Conservation (phyloP, 768 basidiomycete genomes). For the Mycena pura region DNA sequence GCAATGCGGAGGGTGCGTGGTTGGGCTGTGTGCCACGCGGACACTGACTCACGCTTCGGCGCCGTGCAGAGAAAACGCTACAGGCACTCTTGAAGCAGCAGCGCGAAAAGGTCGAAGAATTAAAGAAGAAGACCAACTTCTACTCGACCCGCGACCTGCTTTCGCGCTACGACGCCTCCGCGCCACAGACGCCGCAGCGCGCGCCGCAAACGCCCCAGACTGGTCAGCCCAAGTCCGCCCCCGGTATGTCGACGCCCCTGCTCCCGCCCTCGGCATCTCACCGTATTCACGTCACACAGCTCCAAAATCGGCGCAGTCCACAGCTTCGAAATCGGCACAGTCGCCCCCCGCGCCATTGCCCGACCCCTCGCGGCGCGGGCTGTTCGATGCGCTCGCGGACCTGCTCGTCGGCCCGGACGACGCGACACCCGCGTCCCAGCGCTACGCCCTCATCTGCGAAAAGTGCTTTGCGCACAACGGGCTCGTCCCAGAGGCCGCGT, state of each 20-base stretch:
- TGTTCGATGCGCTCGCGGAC: conserved; percentile 90
- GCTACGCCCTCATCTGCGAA: conserved; percentile 87
- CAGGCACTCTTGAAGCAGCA: conserved; percentile 78
- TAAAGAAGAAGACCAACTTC: conserved; percentile 98
- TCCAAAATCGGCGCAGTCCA: neutral
- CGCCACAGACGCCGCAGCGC: conserved; percentile 29
- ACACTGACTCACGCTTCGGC: no score
- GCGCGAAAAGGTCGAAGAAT: conserved; percentile 87
- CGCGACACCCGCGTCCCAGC: conserved; percentile 52
- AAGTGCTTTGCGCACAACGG: conserved; percentile 91
- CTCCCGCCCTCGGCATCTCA: no score
- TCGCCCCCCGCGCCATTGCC: conserved; percentile 59
- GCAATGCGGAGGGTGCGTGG: conserved; percentile 75
- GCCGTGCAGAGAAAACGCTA: conserved; percentile 87
- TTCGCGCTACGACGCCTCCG: conserved; percentile 83
- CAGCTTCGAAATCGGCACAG: conserved; percentile 56
- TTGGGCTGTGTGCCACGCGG: neutral
- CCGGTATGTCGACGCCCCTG: no score
- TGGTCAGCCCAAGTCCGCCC: no score
- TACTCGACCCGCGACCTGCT: conserved; percentile 90
- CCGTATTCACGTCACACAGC: no score
- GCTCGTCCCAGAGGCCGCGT: conserved; percentile 80
- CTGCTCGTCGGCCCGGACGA: conserved; percentile 86
- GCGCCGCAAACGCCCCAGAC: conserved; percentile 3
- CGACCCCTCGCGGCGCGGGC: conserved; percentile 68